phyloP scores from a whole-genome alignment of 805 yeast species.

The Kodamaea restingae region DNA sequence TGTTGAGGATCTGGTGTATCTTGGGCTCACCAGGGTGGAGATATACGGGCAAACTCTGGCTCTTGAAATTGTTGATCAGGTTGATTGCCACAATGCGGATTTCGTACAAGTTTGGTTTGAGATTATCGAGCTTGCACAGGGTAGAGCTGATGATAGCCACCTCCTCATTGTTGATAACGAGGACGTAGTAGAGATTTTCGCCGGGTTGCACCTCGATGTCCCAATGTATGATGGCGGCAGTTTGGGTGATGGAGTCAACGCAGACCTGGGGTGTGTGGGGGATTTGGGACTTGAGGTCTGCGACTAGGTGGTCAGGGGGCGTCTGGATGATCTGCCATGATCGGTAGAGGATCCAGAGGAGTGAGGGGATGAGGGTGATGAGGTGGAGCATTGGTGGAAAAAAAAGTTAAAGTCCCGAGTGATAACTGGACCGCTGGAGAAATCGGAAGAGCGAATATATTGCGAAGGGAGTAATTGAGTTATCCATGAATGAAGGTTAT shows the following conservation, averaged over 20 bases:
- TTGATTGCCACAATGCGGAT: constrained; percentile 37
- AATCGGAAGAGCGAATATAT: neutral
- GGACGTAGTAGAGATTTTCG: constrained; percentile 30
- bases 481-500: too few relatives aligned
- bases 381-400: constrained; percentile 19
- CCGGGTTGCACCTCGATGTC: constrained; percentile 33
- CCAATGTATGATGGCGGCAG: constrained; percentile 54
- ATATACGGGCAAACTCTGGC: constrained; percentile 31
- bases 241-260: constrained; percentile 47
- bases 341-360: constrained; percentile 39
- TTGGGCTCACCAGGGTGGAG: constrained; percentile 21
- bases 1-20: neutral
- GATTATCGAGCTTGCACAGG: constrained; percentile 31
- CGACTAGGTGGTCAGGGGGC: constrained; percentile 46
- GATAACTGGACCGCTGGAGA: too few relatives aligned
- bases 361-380: constrained; percentile 28
- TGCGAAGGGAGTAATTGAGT: too few relatives aligned
- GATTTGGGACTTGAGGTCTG: constrained; percentile 46
- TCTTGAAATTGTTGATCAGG: constrained; percentile 29
- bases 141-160: constrained; percentile 34
- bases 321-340: constrained; percentile 34
- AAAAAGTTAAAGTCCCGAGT: neutral
- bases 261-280: constrained; percentile 55
- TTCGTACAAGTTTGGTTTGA: constrained; percentile 27
- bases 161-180: constrained; percentile 33